Base-by-base conservation (phyloP, 805 yeast genomes). In the Citeromyces nyonsensis region DNA sequence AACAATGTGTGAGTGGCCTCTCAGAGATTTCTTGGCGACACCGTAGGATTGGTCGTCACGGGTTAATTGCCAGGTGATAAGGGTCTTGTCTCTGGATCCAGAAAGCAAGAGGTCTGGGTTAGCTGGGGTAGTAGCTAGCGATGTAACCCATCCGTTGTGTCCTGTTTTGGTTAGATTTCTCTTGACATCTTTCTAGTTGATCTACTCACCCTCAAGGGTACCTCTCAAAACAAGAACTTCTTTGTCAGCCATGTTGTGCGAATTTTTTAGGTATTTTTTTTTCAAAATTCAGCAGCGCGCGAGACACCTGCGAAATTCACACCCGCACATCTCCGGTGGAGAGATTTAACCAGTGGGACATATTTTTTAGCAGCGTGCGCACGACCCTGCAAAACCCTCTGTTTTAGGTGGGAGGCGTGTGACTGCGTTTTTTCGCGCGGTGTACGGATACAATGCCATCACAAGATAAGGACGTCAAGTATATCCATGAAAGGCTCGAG, bases 171-270 rank as follows among this genome's bases (percentile, higher is more conserved):
- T 24, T 30, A 15, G 15, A n/a, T n/a, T n/a, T n/a, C n/a, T n/a
- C n/a, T n/a, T n/a, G 6, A 18, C 5, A 18, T 18, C 22, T 18
- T 18, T 18, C 6, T 5, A 18, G 5, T 7, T 5, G 6, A 7
- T 18, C 22, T 26, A 49, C 61, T 38, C 49, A 61, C 83, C 95
- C 73, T 88, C 96, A 63, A 91, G 80, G 77, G 97, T 83, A 65
- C 97, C 99, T 79, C 97, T 86, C 66, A 91, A 82, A 66, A 88
- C 95, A 73, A 88, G 76, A 77, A 86, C 94, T 82, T 86, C 96
- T 66, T 73, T 78, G 35, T 32, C 36, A 34, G 36, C 30, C 36
- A 34, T 34, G 26, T 26, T 34, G 27, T 25, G 20, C 25, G 26
- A 20, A 15, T 15, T 15, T 24, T 27, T 20, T 24, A 24, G 15